Percentiles rank a stretch among this genome's conserved stretches.
These are phyloP conservation scores for Raffaelea deltoideospora DNA, from an alignment of 2,329 filamentous ascomycete species.

Conservation along the genomic window DNA sequence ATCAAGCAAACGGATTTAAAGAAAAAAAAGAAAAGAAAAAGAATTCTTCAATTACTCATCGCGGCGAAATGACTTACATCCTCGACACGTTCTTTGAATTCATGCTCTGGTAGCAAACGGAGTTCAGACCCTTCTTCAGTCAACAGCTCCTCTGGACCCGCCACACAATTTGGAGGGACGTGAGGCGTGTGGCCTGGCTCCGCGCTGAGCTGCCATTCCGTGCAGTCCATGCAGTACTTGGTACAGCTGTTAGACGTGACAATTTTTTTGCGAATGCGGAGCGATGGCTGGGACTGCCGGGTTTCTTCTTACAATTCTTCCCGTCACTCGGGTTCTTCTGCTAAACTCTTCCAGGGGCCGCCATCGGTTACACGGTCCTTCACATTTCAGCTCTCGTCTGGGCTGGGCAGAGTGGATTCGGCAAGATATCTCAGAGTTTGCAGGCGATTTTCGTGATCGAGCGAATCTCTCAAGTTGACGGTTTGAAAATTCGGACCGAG, in stretches of 20 bases:
- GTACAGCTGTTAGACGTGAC: constrained; percentile 1
- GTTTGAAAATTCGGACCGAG: constrained; percentile 14
- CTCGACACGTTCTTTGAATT: constrained; percentile 3
- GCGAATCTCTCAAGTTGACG: constrained; percentile 15
- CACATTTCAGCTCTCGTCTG: constrained; percentile 10
- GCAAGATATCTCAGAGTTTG: constrained; percentile 15
- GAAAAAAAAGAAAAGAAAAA: too few species aligned
- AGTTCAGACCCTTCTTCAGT: too few species aligned
- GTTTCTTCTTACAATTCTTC: constrained; percentile 4
- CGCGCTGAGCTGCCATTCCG: constrained; percentile 15
- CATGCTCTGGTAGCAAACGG: not conserved
- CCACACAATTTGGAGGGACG: constrained; percentile 8
- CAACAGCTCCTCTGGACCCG: constrained; percentile 3
- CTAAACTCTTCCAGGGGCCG: constrained; percentile 17
- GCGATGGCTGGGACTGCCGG: too few species aligned
- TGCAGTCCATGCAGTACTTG: constrained; percentile 21
- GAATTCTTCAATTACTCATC: too few species aligned
- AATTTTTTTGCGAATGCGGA: too few species aligned
- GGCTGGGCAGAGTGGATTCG: constrained; percentile 11
- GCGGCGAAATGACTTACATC: too few species aligned
- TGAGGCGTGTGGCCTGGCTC: constrained; percentile 12
- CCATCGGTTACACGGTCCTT: constrained; percentile 17
- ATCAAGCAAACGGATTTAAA: too few species aligned
- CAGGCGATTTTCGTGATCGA: constrained; percentile 8
- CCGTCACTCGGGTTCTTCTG: constrained; percentile 15